phyloP scores from a whole-genome alignment of 495 filamentous ascomycete species.

The Penicillium robsamsonii region DNA sequence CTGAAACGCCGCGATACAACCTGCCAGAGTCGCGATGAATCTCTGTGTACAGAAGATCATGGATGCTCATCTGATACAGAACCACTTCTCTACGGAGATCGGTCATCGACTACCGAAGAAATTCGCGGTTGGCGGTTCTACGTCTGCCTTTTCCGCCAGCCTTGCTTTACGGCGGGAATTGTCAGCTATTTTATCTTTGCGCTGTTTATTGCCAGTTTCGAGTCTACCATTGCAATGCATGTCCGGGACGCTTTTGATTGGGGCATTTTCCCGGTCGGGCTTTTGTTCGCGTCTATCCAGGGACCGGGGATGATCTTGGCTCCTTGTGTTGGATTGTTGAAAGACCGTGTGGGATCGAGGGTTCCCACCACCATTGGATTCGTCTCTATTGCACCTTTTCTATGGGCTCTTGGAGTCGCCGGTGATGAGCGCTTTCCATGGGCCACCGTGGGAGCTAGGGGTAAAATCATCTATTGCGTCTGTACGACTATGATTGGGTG shows the following conservation, averaged over 20 bases:
- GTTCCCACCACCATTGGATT: conserved; percentile 13
- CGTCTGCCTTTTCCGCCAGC: conserved; percentile 19
- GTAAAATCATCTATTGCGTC: conserved; percentile 22
- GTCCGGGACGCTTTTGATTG: conserved; percentile 32
- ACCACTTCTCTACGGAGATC: neutral
- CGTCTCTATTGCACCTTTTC: conserved; percentile 4
- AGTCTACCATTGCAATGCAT: conserved; percentile 34
- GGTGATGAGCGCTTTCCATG: conserved; percentile 11
- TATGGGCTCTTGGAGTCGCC: conserved; percentile 11
- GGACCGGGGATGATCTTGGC: conserved; percentile 18
- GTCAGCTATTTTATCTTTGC: conserved; percentile 23
- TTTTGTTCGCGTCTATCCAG: conserved; percentile 33
- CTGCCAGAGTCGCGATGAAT: neutral
- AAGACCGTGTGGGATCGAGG: conserved; percentile 14
- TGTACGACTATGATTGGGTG: conserved; percentile 20
- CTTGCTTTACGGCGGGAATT: conserved; percentile 24
- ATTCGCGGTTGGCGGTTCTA: conserved; percentile 22
- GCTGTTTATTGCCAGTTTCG: conserved; percentile 27
- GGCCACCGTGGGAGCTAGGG: conserved; percentile 11
- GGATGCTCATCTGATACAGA: neutral
- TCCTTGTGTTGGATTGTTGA: conserved; percentile 8
- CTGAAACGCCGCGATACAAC: neutral
- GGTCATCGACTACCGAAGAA: neutral
- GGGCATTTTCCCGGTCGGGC: conserved; percentile 26
- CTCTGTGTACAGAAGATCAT: neutral